phyloP scores from a whole-genome alignment of 2,329 filamentous ascomycete species.

The Pseudofabraea citricarpa region DNA sequence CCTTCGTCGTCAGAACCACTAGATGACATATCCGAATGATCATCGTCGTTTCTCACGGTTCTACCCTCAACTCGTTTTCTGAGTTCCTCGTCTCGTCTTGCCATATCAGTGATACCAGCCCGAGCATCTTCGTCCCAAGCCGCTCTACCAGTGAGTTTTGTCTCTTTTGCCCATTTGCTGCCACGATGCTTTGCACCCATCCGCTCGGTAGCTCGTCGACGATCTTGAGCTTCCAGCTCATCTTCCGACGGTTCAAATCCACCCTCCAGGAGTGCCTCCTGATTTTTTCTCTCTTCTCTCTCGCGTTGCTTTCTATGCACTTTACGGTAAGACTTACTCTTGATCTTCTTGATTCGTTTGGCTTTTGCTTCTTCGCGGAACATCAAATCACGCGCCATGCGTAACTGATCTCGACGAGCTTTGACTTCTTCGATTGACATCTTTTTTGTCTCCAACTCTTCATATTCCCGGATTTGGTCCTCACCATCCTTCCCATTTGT shows the following conservation, averaged over 20 bases:
- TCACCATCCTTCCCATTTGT: conserved; percentile 55
- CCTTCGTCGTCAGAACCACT: conserved; percentile 54
- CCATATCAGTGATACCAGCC: conserved; percentile 59
- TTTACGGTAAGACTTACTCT: conserved; percentile 90
- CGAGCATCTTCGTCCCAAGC: conserved; percentile 69
- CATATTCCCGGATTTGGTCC: conserved; percentile 62
- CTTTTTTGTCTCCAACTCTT: conserved; percentile 66
- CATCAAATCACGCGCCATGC: conserved; percentile 76
- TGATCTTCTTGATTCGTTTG: conserved; percentile 97
- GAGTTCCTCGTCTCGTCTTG: conserved; percentile 61
- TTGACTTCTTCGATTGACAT: conserved; percentile 69
- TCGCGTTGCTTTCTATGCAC: conserved; percentile 80
- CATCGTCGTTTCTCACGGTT: conserved; percentile 39
- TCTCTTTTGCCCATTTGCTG: conserved; percentile 67
- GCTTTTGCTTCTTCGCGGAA: conserved; percentile 85
- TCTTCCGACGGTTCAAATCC: conserved; percentile 58
- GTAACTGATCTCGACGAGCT: conserved; percentile 67
- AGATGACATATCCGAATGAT: conserved; percentile 45
- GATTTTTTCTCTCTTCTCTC: conserved; percentile 50
- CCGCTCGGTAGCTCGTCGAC: conserved; percentile 60
- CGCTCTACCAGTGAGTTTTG: conserved; percentile 59
- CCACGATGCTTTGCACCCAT: conserved; percentile 68
- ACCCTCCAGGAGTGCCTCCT: conserved; percentile 51
- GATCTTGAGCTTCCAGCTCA: conserved; percentile 58
- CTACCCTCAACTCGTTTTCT: conserved; percentile 61